phyloP scores from a whole-genome alignment of 495 filamentous ascomycete species.

The Echria macrotheca region DNA sequence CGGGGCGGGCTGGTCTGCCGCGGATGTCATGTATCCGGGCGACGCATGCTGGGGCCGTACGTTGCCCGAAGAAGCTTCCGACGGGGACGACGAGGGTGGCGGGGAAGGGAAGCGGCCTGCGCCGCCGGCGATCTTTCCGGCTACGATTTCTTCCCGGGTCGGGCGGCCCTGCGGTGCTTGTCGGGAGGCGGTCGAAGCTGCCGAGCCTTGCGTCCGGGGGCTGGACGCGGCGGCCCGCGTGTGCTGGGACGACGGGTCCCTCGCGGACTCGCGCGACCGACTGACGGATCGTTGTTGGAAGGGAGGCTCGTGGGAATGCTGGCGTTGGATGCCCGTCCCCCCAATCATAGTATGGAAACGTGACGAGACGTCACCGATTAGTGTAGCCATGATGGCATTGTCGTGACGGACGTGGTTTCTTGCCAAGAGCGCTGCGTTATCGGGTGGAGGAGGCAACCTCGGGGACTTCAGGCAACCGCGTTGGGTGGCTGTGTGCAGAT shows the following conservation, averaged over 20 bases:
- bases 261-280: conserved; percentile 37
- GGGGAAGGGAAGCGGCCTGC: conserved; percentile 44
- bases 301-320: conserved; percentile 37
- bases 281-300: conserved; percentile 36
- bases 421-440: conserved; percentile 18
- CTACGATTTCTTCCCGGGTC: conserved; percentile 15
- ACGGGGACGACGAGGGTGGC: conserved; percentile 44
- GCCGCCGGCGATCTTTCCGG: conserved; percentile 20
- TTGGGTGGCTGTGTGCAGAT: conserved; percentile 24
- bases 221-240: conserved; percentile 21
- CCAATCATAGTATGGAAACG: conserved; percentile 44
- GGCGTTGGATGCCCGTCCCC: conserved; percentile 24
- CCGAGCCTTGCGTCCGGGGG: conserved; percentile 25
- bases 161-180: conserved; percentile 11
- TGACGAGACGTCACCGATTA: conserved; percentile 43
- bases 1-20: conserved; percentile 17
- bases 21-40: conserved; percentile 19
- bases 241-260: conserved; percentile 25
- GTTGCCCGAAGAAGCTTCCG: conserved; percentile 31
- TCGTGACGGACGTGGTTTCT: conserved; percentile 3
- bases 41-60: conserved; percentile 35
- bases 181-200: conserved; percentile 14
- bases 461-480: conserved; percentile 6
- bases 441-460: conserved; percentile 11
- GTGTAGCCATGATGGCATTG: conserved; percentile 41